phyloP scores from a whole-genome alignment of 116 monocot genomes.

The Dioscorea cayenensis region DNA sequence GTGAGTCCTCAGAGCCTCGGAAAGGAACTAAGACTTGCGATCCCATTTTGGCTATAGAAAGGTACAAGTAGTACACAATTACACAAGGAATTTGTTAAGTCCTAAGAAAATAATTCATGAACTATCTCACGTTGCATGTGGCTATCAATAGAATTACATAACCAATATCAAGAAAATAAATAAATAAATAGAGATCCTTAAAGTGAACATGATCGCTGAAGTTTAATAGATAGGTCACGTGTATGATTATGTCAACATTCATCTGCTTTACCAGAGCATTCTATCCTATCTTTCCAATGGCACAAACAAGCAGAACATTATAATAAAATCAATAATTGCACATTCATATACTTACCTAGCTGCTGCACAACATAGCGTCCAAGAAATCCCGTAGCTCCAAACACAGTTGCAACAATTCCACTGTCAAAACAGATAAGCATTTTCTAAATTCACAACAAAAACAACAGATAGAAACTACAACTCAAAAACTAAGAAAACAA shows the following conservation, averaged over 20 bases:
- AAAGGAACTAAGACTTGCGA: constrained; percentile 98
- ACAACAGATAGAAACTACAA: background rate
- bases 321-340: background rate
- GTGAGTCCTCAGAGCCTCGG: constrained; percentile 95
- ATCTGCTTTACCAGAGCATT: too few relatives aligned
- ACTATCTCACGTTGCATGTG: too few relatives aligned
- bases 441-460: background rate
- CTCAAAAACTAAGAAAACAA: background rate
- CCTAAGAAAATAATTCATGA: background rate
- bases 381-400: constrained; percentile 99
- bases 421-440: constrained; percentile 25
- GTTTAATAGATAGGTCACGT: too few relatives aligned
- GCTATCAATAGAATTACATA: too few relatives aligned
- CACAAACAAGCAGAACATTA: too few relatives aligned
- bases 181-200: too few relatives aligned
- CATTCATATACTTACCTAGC: constrained; percentile 49
- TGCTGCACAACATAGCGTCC: constrained; percentile 98
- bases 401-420: constrained; percentile 94
- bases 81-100: background rate
- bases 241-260: too few relatives aligned
- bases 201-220: too few relatives aligned
- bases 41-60: constrained; percentile 90
- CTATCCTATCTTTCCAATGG: too few relatives aligned
- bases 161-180: too few relatives aligned
- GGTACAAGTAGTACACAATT: background rate